Evolutionary conservation across 108 stramenopile genomes (phyloP), one percentile per base, ranked within the genome.

Genomic region (Nitzschia sp.): DNA sequence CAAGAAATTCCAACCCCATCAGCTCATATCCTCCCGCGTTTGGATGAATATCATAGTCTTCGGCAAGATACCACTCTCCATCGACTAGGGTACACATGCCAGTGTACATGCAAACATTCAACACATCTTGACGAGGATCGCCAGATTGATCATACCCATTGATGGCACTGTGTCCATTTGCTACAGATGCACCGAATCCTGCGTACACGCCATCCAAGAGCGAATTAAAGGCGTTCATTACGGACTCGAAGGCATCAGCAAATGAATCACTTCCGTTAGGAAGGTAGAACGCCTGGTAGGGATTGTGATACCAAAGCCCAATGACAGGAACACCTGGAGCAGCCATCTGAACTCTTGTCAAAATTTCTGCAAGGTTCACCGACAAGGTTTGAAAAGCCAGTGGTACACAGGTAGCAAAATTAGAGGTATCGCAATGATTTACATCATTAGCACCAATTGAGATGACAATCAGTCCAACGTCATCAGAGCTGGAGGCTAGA

Each of bases 1-100:
- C 46, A 2, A 48, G n/a, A 48, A 48, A 48, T 15, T 15, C 46
- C 46, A 48, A 17, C 17, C 46, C 46, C 46, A 48, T 48, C 17
- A 17, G 3, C 17, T 48, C 46, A 6, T 48, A 48, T 48, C 46
- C 46, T 17, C 3, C n/a, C 2, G 14, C 46, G 46, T 48, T 48
- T 15, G 46, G 46, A 48, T 48, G 46, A 17, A 15, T 48, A 6
- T 48, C 46, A 17, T 17, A 48, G 46, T 15, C n/a, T 17, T 17
- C n/a, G 46, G 14, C 17, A 48, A 48, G 46, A 48, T 15, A 48
- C n/a, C 17, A 48, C 46, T 48, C 46, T 48, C 46, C 46, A 48
- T 48, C 46, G 3, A 48, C 46, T 6, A 17, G n/a, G 14, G 46
- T 48, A 17, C 46, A 48, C 46, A 48, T 48, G 3, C 46, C 46